Conservation (phyloP, 1,139 yeast species). For the Yamadazyma dendronema region DNA sequence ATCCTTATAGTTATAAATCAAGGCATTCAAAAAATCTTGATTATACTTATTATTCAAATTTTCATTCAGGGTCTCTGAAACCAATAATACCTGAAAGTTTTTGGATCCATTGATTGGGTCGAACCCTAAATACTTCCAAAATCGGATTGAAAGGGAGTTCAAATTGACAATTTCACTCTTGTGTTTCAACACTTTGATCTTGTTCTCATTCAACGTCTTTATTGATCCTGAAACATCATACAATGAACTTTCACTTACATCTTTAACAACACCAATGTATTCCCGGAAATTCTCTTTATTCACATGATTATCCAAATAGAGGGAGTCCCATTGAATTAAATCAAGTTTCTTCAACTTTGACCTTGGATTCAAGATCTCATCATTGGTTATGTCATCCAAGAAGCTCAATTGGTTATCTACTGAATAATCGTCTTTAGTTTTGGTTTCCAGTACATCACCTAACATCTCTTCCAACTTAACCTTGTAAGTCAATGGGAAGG, state of each 20-base stretch:
- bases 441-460: conserved; percentile 20
- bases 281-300: conserved; percentile 22
- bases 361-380: conserved; percentile 29
- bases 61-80: conserved; percentile 29
- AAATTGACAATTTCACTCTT: conserved; percentile 31
- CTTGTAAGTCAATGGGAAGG: conserved; percentile 36
- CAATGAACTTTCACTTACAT: conserved; percentile 12
- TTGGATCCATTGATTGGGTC: conserved; percentile 51
- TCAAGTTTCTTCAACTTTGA: conserved; percentile 26
- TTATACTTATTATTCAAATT: conserved; percentile 16
- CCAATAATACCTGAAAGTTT: conserved; percentile 51
- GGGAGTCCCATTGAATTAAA: conserved; percentile 37
- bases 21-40: conserved; percentile 37
- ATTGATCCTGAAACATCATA: conserved; percentile 12
- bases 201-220: conserved; percentile 10
- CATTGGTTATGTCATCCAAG: conserved; percentile 38
- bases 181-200: conserved; percentile 25
- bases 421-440: conserved; percentile 15
- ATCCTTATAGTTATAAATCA: conserved; percentile 44
- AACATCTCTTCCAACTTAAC: conserved; percentile 34
- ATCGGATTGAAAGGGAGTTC: conserved; percentile 36
- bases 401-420: conserved; percentile 36
- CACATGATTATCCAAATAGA: conserved; percentile 16
- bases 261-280: conserved; percentile 22
- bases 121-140: conserved; percentile 59